Base-by-base conservation (phyloP, 768 basidiomycete species). In the Pulveroboletus sp. region DNA sequence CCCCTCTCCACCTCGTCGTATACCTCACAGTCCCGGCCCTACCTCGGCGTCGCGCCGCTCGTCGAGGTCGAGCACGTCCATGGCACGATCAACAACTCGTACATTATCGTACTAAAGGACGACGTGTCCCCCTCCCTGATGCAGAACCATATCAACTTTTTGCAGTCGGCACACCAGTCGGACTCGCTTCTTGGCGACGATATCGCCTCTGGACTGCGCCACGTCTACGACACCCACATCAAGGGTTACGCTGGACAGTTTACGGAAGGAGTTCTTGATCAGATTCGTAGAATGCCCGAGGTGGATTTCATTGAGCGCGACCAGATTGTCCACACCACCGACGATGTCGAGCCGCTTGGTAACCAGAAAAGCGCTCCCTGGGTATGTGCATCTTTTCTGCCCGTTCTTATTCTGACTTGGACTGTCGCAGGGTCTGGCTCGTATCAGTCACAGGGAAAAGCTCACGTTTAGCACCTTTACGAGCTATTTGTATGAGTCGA, bases 251-350 rank as follows among this genome's bases (percentile, higher is more conserved):
- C 92, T 20, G 94, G 92, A 32, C 73, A 69, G 58, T 94, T 97
- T 75, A 78, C 84, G 17, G 69, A 79, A 24, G 62, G 67, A 25
- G 85, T 87, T 36, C 63, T 99, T 43, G 78, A 90, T 45, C 76
- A 80, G 60, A 83, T 99, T 65, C 79, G 95, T 45, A 68, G 76
- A 42, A 76, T 85, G 75, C 93, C 93, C 10, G 94, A 95, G 67
- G 94, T 99, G 27, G 87, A 83, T 16, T 95, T 87, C 62, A 75
- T 99, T 44, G 97, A 99, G 76, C 81, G 77, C 49, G 97, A 99
- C 76, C 94, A 97, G 74, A 73, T 94, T 59, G 92, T 98, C n/a
- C 79, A 74, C 50, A 86, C 89, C 2, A 76, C 78, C 56, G 53
- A 58, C 0, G 40, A 59, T 0, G 25, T 60, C 16, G 32, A 21